Percentiles rank a stretch among this genome's conserved stretches.
phyloP scores from a whole-genome alignment of 805 yeast genomes.

The Saccharomycopsis guyanensis region DNA sequence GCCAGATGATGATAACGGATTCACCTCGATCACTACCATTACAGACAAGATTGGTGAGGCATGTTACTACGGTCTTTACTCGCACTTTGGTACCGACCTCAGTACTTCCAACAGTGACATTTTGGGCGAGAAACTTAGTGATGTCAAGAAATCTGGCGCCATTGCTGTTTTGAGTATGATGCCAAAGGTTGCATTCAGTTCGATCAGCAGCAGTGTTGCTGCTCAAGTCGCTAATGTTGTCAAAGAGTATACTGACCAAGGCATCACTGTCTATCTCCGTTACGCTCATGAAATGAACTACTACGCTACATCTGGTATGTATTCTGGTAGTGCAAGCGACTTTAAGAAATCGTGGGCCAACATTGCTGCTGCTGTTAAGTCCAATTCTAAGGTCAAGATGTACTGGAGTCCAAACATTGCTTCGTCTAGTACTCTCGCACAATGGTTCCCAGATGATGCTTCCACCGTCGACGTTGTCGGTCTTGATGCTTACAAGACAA shows the following conservation, averaged over 20 bases:
- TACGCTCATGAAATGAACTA: conserved; percentile 12
- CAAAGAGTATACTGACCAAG: conserved; percentile 9
- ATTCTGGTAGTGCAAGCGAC: conserved; percentile 1
- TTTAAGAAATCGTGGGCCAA: conserved; percentile 7
- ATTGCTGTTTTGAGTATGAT: conserved; percentile 11
- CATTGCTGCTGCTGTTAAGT: conserved; percentile 5
- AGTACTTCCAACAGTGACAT: conserved; percentile 7
- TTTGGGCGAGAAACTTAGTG: conserved; percentile 6
- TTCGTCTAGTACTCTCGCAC: not conserved
- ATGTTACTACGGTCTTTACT: conserved; percentile 13
- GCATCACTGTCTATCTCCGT: conserved; percentile 7
- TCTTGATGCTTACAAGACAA: conserved; percentile 6
- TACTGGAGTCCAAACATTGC: conserved; percentile 8
- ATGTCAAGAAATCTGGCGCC: conserved; percentile 13
- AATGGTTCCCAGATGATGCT: conserved; percentile 12
- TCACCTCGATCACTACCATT: not conserved
- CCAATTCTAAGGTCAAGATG: conserved; percentile 9
- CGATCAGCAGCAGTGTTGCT: not conserved
- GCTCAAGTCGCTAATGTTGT: conserved; percentile 5
- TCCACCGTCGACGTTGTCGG: conserved; percentile 13
- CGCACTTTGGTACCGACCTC: conserved; percentile 11
- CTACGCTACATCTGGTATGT: conserved; percentile 5
- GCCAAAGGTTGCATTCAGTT: conserved; percentile 6
- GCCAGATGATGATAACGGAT: conserved; percentile 7
- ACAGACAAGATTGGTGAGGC: conserved; percentile 6